Evolutionary conservation across 2,329 filamentous ascomycete species (phyloP).

Genomic region (Claviceps pazoutovae): DNA sequence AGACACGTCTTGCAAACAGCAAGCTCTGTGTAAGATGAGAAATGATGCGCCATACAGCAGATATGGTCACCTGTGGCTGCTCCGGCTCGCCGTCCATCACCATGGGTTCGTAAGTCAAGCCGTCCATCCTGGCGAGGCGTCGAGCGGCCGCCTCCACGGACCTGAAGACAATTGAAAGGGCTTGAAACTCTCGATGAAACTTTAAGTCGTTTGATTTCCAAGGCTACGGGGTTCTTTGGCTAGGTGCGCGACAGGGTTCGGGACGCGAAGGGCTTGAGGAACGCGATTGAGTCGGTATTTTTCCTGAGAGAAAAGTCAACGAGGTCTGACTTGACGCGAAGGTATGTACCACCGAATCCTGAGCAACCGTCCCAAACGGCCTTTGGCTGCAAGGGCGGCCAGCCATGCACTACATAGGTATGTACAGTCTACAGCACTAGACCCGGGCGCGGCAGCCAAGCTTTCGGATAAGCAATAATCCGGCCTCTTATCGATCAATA

Average conservation of each 20-base stretch:
- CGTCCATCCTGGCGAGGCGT: constrained; percentile 20
- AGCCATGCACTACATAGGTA: too few relatives aligned
- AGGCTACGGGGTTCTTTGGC: background rate
- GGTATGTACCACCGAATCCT: background rate
- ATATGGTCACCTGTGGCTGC: constrained; percentile 45
- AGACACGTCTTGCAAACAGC: background rate
- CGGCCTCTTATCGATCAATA: constrained; percentile 15
- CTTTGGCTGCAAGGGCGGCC: background rate
- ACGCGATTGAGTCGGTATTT: background rate
- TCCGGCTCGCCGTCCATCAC: constrained; percentile 44
- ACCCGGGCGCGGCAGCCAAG: background rate
- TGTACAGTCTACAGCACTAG: background rate
- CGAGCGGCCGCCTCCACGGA: constrained; percentile 1
- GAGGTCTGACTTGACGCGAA: background rate
- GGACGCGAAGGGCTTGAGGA: background rate
- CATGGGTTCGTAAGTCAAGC: constrained; percentile 48
- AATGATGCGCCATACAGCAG: constrained; percentile 31
- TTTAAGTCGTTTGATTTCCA: background rate
- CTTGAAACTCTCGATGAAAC: background rate
- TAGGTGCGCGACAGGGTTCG: background rate
- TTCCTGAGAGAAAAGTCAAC: background rate
- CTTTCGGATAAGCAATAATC: constrained; percentile 18
- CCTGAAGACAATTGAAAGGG: background rate
- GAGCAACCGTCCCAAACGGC: too few relatives aligned
- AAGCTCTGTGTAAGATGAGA: background rate